Conservation (phyloP, 768 basidiomycete species). For the Suillus tomentosus region DNA sequence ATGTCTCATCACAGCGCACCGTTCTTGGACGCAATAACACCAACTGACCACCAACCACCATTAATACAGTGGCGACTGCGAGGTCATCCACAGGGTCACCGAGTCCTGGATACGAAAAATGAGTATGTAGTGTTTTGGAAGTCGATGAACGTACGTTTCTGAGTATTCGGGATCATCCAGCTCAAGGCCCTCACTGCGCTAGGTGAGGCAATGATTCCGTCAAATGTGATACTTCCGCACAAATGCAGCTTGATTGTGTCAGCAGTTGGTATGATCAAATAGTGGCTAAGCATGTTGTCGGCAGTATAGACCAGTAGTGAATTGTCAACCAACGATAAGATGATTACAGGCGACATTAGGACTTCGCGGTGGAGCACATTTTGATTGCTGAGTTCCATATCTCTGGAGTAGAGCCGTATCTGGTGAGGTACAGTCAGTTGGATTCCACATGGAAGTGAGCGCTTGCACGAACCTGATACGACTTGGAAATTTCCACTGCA, state of each 20-base stretch:
- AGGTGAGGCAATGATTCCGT: constrained; percentile 84
- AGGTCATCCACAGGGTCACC: constrained; percentile 95
- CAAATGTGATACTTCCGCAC: constrained; percentile 94
- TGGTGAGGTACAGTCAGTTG: constrained; percentile 33
- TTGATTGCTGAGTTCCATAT: constrained; percentile 80
- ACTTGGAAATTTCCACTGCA: constrained; percentile 80
- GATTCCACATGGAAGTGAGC: constrained; percentile 4
- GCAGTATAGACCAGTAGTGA: constrained; percentile 92
- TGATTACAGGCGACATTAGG: constrained; percentile 75
- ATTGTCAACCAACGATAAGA: constrained; percentile 91
- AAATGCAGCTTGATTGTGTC: constrained; percentile 84
- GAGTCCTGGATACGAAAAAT: constrained; percentile 57
- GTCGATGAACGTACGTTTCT: constrained; percentile 71
- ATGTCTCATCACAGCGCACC: constrained; percentile 41
- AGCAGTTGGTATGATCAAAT: constrained; percentile 81
- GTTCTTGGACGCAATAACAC: constrained; percentile 88
- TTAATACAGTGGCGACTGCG: constrained; percentile 90
- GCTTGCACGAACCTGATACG: constrained; percentile 61
- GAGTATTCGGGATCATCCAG: constrained; percentile 94
- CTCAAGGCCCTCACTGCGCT: constrained; percentile 86
- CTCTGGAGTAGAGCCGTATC: constrained; percentile 94
- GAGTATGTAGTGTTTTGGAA: constrained; percentile 14
- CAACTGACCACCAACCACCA: constrained; percentile 92
- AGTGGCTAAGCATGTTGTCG: constrained; percentile 93
- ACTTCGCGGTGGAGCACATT: constrained; percentile 83